Percentiles rank a stretch among this genome's conserved stretches.
Evolutionary conservation across 371 early-diverging fungal genomes (phyloP).

Genomic region (Mortierella sp.): DNA sequence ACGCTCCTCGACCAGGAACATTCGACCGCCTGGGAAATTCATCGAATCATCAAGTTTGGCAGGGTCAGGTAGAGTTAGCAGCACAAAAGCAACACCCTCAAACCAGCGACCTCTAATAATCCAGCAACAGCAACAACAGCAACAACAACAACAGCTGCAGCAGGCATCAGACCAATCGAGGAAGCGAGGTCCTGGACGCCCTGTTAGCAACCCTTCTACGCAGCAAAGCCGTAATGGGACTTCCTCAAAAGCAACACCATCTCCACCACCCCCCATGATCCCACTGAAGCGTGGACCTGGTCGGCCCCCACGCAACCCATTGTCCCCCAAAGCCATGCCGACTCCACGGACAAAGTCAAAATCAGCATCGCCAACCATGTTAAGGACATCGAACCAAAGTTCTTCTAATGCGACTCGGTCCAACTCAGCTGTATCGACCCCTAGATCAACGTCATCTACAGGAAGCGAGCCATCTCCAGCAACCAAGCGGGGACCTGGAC

Average conservation of each 20-base stretch:
- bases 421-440: conserved; percentile 15
- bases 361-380: conserved; percentile 47
- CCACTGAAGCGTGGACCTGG: conserved; percentile 53
- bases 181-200: conserved; percentile 39
- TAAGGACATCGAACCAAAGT: conserved; percentile 14
- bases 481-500: conserved; percentile 34
- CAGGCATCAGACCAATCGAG: neutral
- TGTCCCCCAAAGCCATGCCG: neutral
- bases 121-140: conserved; percentile 7
- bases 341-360: conserved; percentile 28
- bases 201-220: conserved; percentile 15
- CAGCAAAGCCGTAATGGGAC: neutral
- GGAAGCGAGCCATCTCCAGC: conserved; percentile 8
- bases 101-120: conserved; percentile 35
- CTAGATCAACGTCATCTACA: conserved; percentile 20
- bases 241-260: conserved; percentile 3
- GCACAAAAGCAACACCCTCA: conserved; percentile 29
- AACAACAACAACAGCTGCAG: conserved; percentile 15
- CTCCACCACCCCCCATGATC: conserved; percentile 27
- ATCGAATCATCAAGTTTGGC: neutral
- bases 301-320: conserved; percentile 46
- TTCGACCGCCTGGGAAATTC: conserved; percentile 39
- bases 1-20: conserved; percentile 33
- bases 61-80: conserved; percentile 1
- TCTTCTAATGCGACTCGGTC: neutral